Conservation (phyloP, 176 grass and related monocot genomes). For the Dactylis glomerata region DNA sequence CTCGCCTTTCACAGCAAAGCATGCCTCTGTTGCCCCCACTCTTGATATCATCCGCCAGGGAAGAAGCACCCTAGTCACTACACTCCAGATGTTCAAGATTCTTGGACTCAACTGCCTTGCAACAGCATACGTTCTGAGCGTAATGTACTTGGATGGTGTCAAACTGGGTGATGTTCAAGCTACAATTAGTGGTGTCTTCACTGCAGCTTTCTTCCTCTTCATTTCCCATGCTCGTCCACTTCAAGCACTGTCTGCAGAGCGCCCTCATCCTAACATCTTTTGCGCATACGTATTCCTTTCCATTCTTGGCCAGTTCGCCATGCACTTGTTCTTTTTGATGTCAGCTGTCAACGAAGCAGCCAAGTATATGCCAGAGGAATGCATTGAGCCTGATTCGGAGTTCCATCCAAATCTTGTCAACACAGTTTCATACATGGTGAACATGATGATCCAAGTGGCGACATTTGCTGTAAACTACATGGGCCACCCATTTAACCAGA, state of each 20-base stretch:
- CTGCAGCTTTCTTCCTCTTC: conserved; percentile 98
- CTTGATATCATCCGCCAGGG: conserved; percentile 98
- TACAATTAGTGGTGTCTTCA: conserved; percentile 94
- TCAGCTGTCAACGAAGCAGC: conserved; percentile 82
- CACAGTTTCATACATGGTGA: conserved; percentile 99
- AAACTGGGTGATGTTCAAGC: conserved; percentile 96
- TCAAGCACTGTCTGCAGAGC: conserved; percentile 68
- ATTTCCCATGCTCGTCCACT: conserved; percentile 95
- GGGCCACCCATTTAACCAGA: conserved; percentile 92
- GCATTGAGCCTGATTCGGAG: conserved; percentile 85
- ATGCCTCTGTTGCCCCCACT: conserved; percentile 85
- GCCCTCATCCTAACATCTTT: conserved; percentile 96
- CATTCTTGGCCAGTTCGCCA: conserved; percentile 93
- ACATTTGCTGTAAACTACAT: conserved; percentile 99
- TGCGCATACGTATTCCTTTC: conserved; percentile 89
- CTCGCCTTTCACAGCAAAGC: conserved; percentile 97
- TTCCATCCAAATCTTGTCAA: conserved; percentile 98
- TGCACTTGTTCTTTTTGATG: conserved; percentile 88
- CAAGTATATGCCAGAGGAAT: conserved; percentile 95
- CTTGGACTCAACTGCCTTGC: conserved; percentile 98
- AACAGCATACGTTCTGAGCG: conserved; percentile 93
- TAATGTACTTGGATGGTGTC: conserved; percentile 97
- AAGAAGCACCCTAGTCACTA: conserved; percentile 91
- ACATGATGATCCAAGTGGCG: conserved; percentile 99
- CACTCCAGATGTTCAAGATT: conserved; percentile 99